Evolutionary conservation across 1,284 basidiomycete genomes (phyloP).

Genomic region (Cerioporus squamosus): DNA sequence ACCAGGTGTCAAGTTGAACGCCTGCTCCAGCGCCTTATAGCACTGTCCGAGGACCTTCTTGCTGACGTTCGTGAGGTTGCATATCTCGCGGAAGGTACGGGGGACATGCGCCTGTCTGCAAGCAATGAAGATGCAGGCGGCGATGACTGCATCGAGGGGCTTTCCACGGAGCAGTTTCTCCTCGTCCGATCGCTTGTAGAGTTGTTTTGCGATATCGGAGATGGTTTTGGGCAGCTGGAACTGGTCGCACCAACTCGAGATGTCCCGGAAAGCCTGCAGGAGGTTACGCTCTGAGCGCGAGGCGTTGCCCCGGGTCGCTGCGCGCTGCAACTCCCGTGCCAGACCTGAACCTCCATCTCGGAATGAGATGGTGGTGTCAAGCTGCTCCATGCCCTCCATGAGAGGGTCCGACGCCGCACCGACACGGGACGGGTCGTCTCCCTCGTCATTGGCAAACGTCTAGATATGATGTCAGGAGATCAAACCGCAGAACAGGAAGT

Average conservation of each 20-base stretch:
- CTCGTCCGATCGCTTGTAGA: constrained; percentile 96
- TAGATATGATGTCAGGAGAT: constrained; percentile 41
- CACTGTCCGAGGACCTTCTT: constrained; percentile 97
- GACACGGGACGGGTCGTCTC: constrained; percentile 99
- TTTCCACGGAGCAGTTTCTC: constrained; percentile 93
- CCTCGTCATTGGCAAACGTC: constrained; percentile 99
- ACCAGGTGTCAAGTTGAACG: constrained; percentile 87
- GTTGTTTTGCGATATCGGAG: constrained; percentile 94
- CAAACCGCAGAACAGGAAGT: neutral
- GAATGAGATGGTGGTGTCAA: constrained; percentile 94
- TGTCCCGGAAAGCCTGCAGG: constrained; percentile 88
- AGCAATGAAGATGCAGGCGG: constrained; percentile 98
- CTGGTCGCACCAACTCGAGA: constrained; percentile 92
- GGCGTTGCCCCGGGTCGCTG: constrained; percentile 77
- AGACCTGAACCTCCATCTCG: constrained; percentile 94
- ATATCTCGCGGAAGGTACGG: constrained; percentile 95
- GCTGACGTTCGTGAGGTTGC: constrained; percentile 89
- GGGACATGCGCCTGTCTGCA: constrained; percentile 94
- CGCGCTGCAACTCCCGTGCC: constrained; percentile 91
- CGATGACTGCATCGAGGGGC: constrained; percentile 91
- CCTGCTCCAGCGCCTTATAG: constrained; percentile 91
- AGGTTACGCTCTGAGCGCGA: constrained; percentile 86
- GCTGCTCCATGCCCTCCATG: constrained; percentile 91
- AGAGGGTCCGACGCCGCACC: constrained; percentile 94
- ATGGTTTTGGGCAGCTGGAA: constrained; percentile 95